Conservation (phyloP, 192 early-diverging fungal genomes). For the Borealophlyctis nickersoniae region DNA sequence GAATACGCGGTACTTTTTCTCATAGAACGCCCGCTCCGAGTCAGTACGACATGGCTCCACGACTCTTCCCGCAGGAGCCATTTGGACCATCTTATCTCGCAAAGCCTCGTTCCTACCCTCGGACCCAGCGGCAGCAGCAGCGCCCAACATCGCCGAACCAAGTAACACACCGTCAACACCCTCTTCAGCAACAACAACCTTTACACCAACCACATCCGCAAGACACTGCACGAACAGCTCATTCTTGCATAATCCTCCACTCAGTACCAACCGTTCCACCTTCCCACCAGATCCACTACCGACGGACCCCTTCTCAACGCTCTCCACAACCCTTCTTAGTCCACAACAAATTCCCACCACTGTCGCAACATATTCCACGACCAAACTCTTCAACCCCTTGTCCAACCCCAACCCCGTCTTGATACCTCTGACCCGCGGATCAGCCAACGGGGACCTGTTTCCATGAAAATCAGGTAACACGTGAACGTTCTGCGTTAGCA, state of each 20-base stretch:
- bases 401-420: constrained; percentile 46
- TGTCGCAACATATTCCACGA: constrained; percentile 53
- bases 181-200: constrained; percentile 52
- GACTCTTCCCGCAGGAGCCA: constrained; percentile 45
- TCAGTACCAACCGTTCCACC: constrained; percentile 57
- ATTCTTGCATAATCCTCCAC: constrained; percentile 67
- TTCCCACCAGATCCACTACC: too few species aligned
- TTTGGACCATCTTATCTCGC: constrained; percentile 54
- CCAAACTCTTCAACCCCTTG: constrained; percentile 42
- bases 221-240: constrained; percentile 56
- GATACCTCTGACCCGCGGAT: constrained; percentile 58
- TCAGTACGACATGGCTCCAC: constrained; percentile 40
- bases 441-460: constrained; percentile 68
- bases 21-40: constrained; percentile 39
- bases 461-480: constrained; percentile 77
- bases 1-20: constrained; percentile 54
- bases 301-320: constrained; percentile 34
- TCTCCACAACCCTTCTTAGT: constrained; percentile 61
- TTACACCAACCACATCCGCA: constrained; percentile 54
- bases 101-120: constrained; percentile 26
- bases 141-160: constrained; percentile 67
- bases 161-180: constrained; percentile 64
- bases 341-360: constrained; percentile 62
- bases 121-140: constrained; percentile 39
- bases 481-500: constrained; percentile 43